Conservation (phyloP, 164 flowering plant species). For the Vitis cinerea region DNA sequence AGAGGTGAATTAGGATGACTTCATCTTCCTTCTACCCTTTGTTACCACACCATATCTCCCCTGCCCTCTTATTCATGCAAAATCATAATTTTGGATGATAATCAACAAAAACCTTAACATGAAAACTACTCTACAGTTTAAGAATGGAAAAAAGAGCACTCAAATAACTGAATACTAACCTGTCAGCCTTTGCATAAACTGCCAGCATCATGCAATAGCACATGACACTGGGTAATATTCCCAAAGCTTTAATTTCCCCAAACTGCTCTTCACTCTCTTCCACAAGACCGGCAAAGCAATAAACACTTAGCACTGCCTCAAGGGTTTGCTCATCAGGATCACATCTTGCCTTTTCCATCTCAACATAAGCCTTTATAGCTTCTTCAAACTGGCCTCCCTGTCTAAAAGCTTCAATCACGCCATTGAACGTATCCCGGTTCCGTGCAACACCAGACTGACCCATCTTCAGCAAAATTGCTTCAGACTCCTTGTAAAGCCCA, state of each 20-base stretch:
- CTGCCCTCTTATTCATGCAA: neutral
- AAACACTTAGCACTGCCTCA: constrained; percentile 86
- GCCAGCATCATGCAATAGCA: constrained; percentile 92
- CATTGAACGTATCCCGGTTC: constrained; percentile 68
- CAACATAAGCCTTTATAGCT: constrained; percentile 77
- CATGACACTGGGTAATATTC: constrained; percentile 73
- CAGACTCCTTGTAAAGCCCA: constrained; percentile 75
- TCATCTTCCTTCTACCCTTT: neutral
- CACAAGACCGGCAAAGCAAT: constrained; percentile 83
- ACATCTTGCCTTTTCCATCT: constrained; percentile 81
- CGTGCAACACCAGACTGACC: constrained; percentile 51
- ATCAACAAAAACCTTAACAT: neutral
- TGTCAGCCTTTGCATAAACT: constrained; percentile 72
- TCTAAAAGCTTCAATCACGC: constrained; percentile 78
- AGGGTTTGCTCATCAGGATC: constrained; percentile 85
- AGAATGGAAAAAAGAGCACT: neutral
- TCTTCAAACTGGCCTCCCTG: constrained; percentile 89
- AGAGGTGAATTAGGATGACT: neutral
- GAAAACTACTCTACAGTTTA: constrained; percentile 2
- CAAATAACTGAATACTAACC: constrained; percentile 42
- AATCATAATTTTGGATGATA: neutral
- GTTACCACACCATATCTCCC: neutral
- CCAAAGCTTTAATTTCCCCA: constrained; percentile 71
- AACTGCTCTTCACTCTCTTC: constrained; percentile 88
- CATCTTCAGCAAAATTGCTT: constrained; percentile 65